Percentiles rank a stretch among this genome's conserved stretches.
Evolutionary conservation across 2,329 filamentous ascomycete genomes (phyloP).

Genomic region (Geoglossum cookeanum): DNA sequence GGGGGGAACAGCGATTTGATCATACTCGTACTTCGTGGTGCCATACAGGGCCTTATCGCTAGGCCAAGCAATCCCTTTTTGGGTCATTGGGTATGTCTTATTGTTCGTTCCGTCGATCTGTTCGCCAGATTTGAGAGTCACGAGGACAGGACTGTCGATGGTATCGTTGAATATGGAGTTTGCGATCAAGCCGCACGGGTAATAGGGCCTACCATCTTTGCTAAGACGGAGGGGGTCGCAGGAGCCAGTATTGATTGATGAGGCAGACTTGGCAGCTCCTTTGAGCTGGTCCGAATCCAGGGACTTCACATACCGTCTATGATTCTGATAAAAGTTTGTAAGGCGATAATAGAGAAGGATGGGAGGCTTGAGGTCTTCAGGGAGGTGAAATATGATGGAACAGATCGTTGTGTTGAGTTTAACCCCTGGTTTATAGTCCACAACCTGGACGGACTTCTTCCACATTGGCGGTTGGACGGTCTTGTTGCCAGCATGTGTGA

Average conservation of each 20-base stretch:
- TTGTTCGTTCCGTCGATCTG: slow-evolving; percentile 21
- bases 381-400: slow-evolving; percentile 58
- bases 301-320: slow-evolving; percentile 85
- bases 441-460: slow-evolving; percentile 9
- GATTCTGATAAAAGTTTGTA: slow-evolving; percentile 98
- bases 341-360: slow-evolving; percentile 90
- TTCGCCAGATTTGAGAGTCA: slow-evolving; percentile 24
- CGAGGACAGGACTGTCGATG: slow-evolving; percentile 44
- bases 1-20: slow-evolving; percentile 58
- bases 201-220: slow-evolving; percentile 49
- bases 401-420: slow-evolving; percentile 34
- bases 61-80: slow-evolving; percentile 65
- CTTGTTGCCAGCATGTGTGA: slow-evolving; percentile 37
- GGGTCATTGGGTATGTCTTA: slow-evolving; percentile 54
- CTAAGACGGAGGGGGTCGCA: slow-evolving; percentile 55
- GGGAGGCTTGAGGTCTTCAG: slow-evolving; percentile 58
- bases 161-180: slow-evolving; percentile 97
- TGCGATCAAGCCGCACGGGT: slow-evolving; percentile 87
- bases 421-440: slow-evolving; percentile 14
- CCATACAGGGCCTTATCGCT: slow-evolving; percentile 70
- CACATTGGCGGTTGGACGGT: slow-evolving; percentile 15
- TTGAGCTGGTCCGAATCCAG: slow-evolving; percentile 69
- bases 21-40: slow-evolving; percentile 41
- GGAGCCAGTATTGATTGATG: slow-evolving; percentile 44
- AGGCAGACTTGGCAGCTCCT: slow-evolving; percentile 42